Percentiles rank a stretch among this genome's conserved stretches.
These are phyloP conservation scores for Galeopsis tetrahit DNA, from an alignment of 257 asterid species.

Conservation along the genomic window DNA sequence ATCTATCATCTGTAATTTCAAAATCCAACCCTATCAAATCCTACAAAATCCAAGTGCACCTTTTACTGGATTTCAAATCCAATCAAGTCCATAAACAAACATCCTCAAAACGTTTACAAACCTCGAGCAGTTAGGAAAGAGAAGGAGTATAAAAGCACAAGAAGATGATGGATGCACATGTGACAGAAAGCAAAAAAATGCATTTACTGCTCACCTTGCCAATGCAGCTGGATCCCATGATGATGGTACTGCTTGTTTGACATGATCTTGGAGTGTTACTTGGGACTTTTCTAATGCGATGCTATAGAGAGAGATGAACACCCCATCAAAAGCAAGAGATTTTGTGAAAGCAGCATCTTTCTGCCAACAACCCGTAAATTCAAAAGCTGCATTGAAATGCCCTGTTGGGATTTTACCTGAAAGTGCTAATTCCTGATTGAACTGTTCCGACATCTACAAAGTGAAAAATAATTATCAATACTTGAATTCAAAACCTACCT, in stretches of 20 bases:
- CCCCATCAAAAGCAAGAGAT: conserved; percentile 81
- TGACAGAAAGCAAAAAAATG: not conserved
- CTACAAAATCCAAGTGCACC: too few species aligned
- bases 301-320: conserved; percentile 67
- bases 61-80: too few species aligned
- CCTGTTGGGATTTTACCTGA: conserved; percentile 82
- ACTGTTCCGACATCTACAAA: conserved; percentile 82
- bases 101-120: not conserved
- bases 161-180: too few species aligned
- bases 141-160: not conserved
- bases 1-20: too few species aligned
- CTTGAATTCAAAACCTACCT: conserved; percentile 12
- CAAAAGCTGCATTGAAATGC: conserved; percentile 83
- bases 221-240: conserved; percentile 87
- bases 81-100: too few species aligned
- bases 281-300: conserved; percentile 77
- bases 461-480: conserved; percentile 27
- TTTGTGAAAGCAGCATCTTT: conserved; percentile 85
- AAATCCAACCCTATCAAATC: too few species aligned
- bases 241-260: conserved; percentile 77
- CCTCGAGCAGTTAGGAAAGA: not conserved
- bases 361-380: conserved; percentile 80
- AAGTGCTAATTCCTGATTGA: conserved; percentile 83
- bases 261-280: conserved; percentile 57
- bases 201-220: conserved; percentile 55